These are phyloP conservation scores for Cyberlindnera amylophila DNA, from an alignment of 805 yeast species.

Conservation along the genomic window DNA sequence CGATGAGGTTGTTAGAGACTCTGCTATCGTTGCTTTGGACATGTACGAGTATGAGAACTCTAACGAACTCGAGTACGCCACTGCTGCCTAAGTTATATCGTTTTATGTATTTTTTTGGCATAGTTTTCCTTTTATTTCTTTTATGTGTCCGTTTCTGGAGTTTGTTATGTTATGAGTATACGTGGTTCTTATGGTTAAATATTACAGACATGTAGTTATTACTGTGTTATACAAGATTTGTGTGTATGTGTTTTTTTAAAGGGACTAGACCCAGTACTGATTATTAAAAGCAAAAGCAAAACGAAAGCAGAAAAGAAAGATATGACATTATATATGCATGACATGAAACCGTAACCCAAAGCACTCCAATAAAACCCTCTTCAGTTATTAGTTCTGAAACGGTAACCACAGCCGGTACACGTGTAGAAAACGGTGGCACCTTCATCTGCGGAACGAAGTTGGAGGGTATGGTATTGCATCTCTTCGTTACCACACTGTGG, in stretches of 20 bases:
- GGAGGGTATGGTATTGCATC: conserved; percentile 96
- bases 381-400: conserved; percentile 89
- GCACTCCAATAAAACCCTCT: not conserved
- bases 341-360: conserved; percentile 7
- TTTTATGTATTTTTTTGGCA: not conserved
- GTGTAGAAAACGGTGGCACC: conserved; percentile 99
- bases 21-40: conserved; percentile 95
- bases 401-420: conserved; percentile 88
- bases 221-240: too few relatives aligned
- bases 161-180: conserved; percentile 5
- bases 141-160: conserved; percentile 1
- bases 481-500: conserved; percentile 98
- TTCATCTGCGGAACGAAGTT: conserved; percentile 97
- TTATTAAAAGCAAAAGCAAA: too few relatives aligned
- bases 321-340: conserved; percentile 3
- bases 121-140: not conserved
- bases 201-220: conserved; percentile 4
- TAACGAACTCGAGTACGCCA: conserved; percentile 69
- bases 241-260: too few relatives aligned
- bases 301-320: not conserved
- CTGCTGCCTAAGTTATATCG: conserved; percentile 22
- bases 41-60: conserved; percentile 96
- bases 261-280: too few relatives aligned
- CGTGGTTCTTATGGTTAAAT: conserved; percentile 3
- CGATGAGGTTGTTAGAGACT: conserved; percentile 90